A percentile compares a stretch with the other conserved stretches of the same genome.
These are phyloP conservation scores for Arabidopsis arenosa DNA, from an alignment of 345 rosid genomes.

Conservation along the genomic window DNA sequence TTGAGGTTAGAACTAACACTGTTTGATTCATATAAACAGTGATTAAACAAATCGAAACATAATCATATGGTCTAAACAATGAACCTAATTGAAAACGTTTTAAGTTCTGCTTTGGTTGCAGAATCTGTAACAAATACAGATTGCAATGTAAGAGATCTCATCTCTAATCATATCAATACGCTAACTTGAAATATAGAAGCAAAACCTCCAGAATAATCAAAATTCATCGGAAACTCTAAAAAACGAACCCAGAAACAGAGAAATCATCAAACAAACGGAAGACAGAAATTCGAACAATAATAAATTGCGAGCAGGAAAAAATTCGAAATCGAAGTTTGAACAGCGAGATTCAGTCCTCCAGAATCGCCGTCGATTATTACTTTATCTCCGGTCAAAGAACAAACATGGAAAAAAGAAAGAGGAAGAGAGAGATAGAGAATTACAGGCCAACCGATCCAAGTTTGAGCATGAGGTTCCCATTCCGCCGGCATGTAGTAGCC, in stretches of 20 bases:
- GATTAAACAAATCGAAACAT: background rate
- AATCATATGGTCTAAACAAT: background rate
- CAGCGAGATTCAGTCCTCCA: background rate
- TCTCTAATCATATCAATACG: background rate
- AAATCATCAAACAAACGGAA: background rate
- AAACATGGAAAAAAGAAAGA: conserved; percentile 1
- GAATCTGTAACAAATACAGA: background rate
- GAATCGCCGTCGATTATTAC: conserved; percentile 8
- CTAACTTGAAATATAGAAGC: background rate
- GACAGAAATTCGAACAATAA: background rate
- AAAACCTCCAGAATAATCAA: background rate
- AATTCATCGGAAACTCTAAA: background rate
- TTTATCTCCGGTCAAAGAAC: background rate
- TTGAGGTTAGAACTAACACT: background rate
- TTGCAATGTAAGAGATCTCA: background rate
- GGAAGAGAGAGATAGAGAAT: conserved; percentile 29
- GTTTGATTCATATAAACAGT: conserved; percentile 18
- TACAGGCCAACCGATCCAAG: conserved; percentile 99
- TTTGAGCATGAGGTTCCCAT: conserved; percentile 88
- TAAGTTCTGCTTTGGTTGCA: conserved; percentile 8
- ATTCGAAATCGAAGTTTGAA: background rate
- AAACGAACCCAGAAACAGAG: background rate
- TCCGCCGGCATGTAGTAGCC: conserved; percentile 95
- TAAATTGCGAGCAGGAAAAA: background rate
- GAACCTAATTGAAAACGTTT: background rate